Conservation (phyloP, 2,329 filamentous ascomycete species). For the Neonectria hederae region DNA sequence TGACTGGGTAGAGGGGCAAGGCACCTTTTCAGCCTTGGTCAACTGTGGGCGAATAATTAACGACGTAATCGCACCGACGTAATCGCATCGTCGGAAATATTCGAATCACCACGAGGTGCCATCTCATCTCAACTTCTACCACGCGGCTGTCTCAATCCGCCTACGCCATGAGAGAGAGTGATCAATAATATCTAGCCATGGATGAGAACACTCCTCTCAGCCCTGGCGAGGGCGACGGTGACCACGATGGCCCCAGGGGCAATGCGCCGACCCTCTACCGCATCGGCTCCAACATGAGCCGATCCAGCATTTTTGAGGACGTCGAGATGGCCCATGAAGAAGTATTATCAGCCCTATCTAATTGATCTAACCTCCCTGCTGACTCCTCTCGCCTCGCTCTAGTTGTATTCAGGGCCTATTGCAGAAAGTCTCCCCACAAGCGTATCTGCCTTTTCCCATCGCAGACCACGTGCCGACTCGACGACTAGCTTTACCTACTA, state of each 20-base stretch:
- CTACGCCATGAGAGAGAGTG: constrained; percentile 30
- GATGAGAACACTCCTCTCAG: constrained; percentile 40
- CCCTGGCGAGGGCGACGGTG: constrained; percentile 32
- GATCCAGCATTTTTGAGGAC: constrained; percentile 85
- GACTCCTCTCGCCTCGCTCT: constrained; percentile 21
- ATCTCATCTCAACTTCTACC: constrained; percentile 1
- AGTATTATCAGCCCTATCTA: constrained; percentile 55
- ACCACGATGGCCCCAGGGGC: constrained; percentile 26
- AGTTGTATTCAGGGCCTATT: constrained; percentile 89
- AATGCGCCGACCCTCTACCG: constrained; percentile 63
- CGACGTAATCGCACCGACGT: constrained; percentile 26
- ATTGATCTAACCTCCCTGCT: constrained; percentile 18
- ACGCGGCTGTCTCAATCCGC: constrained; percentile 8
- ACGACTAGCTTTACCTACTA: constrained; percentile 91
- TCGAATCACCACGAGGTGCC: not conserved
- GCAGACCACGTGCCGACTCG: constrained; percentile 82
- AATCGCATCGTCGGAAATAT: constrained; percentile 29
- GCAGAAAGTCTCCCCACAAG: constrained; percentile 97
- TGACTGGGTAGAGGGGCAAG: constrained; percentile 27
- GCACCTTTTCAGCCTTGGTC: constrained; percentile 35
- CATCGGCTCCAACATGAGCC: constrained; percentile 75
- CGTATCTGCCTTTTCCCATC: constrained; percentile 89
- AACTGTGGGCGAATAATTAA: constrained; percentile 24
- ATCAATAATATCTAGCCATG: constrained; percentile 36
- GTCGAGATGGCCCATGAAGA: constrained; percentile 99